Base-by-base conservation (phyloP, 441 rosid species). In the Hura crepitans region DNA sequence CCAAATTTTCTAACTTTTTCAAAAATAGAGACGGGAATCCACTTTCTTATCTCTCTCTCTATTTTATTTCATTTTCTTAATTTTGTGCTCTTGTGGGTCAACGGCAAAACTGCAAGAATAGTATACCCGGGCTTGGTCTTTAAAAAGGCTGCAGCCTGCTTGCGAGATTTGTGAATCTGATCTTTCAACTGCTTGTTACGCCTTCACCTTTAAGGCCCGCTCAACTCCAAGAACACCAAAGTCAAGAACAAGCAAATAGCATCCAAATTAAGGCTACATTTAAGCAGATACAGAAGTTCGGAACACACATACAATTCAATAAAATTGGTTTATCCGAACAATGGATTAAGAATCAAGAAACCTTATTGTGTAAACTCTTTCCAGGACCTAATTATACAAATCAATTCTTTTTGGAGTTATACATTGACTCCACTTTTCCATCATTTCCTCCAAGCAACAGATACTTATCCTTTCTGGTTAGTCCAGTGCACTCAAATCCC, bases 381-480 rank as follows among this genome's bases (percentile, higher is more conserved):
- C 6, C 0, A 15, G 11, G 31, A 51, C 6, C 33, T 1, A 17
- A 35, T 2, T 20, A 23, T 33, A 4, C 50, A 42, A 55, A 33
- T 9, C 51, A 35, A 55, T 62, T 73, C 73, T 89, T 87, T 77
- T 87, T 89, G 55, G 80, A 65, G 72, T 56, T 82, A 72, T 72
- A 47, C 78, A 90, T 86, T 12, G 97, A 95, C 81, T 92, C 99
- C 45, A 92, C 97, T 82, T 86, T 95, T 11, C 99, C 97, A 61
- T 95, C 97, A 54, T 92, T 95, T 50, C 95, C 97, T 49, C 97
- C 99, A 3, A 95, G 91, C 88, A 90, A 75, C 82, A 87, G 2
- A 51, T 95, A 95, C 87, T 95, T 95, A 56, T 94, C 97, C 77
- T 95, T 95, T 81, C 97, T 83, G 0, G 99, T 95, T 65, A 95